phyloP scores from a whole-genome alignment of 805 yeast genomes.

The Yueomyces sp. region DNA sequence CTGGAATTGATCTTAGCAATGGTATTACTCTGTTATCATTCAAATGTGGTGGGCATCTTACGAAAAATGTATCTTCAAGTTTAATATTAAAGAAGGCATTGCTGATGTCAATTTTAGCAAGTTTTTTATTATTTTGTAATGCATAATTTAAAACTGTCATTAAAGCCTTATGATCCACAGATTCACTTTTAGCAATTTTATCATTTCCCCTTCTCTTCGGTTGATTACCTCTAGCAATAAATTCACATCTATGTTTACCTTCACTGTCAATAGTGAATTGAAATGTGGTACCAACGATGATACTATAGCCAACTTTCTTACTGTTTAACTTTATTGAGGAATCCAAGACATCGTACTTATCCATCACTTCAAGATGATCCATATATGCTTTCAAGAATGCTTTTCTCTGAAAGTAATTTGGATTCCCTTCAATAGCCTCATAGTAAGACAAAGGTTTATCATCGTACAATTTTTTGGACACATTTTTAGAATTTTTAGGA shows the following conservation, averaged over 20 bases:
- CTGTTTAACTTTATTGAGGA: background rate
- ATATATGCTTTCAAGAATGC: background rate
- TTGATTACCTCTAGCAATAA: constrained; percentile 7
- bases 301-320: background rate
- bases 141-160: constrained; percentile 4
- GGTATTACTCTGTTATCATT: constrained; percentile 2
- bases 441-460: background rate
- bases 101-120: constrained; percentile 3
- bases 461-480: background rate
- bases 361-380: background rate
- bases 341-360: background rate
- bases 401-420: background rate
- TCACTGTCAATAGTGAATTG: constrained; percentile 6
- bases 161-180: constrained; percentile 6
- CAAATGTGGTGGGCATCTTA: constrained; percentile 3
- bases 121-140: constrained; percentile 1
- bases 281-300: constrained; percentile 4
- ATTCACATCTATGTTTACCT: constrained; percentile 5
- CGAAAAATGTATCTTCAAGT: constrained; percentile 2
- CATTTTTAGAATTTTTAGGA: too few species aligned
- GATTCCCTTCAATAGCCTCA: background rate
- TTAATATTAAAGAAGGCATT: constrained; percentile 3
- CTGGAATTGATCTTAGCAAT: constrained; percentile 3
- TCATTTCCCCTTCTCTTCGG: constrained; percentile 5
- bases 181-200: constrained; percentile 2